Percentiles rank a stretch among this genome's conserved stretches.
Evolutionary conservation across 306 rosid species (phyloP).

Genomic region (Inga oerstediana): DNA sequence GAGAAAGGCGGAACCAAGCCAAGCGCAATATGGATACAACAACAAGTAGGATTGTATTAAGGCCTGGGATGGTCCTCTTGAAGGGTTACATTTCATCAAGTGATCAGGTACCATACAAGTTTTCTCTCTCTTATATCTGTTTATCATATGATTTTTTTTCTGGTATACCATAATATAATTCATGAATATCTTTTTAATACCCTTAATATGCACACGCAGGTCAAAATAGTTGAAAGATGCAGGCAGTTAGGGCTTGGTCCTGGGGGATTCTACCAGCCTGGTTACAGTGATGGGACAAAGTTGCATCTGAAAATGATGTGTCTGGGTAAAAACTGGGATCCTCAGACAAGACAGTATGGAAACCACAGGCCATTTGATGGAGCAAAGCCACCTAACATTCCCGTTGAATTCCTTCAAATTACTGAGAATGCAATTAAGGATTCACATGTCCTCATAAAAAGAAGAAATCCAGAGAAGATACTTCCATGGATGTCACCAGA

Average conservation of each 20-base stretch:
- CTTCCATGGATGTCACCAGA: slow-evolving; percentile 55
- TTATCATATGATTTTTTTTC: background rate
- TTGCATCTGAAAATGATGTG: slow-evolving; percentile 86
- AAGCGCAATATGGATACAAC: slow-evolving; percentile 28
- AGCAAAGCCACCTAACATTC: slow-evolving; percentile 57
- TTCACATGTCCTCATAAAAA: slow-evolving; percentile 34
- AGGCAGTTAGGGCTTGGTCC: slow-evolving; percentile 54
- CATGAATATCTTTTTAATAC: background rate
- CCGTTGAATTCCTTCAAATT: slow-evolving; percentile 42
- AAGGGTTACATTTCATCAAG: slow-evolving; percentile 44
- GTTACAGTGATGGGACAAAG: slow-evolving; percentile 55
- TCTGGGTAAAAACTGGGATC: slow-evolving; percentile 88
- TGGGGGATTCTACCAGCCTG: slow-evolving; percentile 92
- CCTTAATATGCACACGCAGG: slow-evolving; percentile 19
- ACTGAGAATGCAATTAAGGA: slow-evolving; percentile 51
- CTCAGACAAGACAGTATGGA: slow-evolving; percentile 50
- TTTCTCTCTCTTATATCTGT: background rate
- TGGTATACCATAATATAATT: background rate
- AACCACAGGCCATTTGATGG: slow-evolving; percentile 54
- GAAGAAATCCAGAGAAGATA: slow-evolving; percentile 9
- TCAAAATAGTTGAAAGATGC: slow-evolving; percentile 56
- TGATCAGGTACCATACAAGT: slow-evolving; percentile 52
- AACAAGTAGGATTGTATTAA: slow-evolving; percentile 9
- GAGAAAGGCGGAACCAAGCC: slow-evolving; percentile 49
- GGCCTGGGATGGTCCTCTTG: slow-evolving; percentile 67